phyloP scores from a whole-genome alignment of 1,284 basidiomycete genomes.

The Trichosporon ovoides region DNA sequence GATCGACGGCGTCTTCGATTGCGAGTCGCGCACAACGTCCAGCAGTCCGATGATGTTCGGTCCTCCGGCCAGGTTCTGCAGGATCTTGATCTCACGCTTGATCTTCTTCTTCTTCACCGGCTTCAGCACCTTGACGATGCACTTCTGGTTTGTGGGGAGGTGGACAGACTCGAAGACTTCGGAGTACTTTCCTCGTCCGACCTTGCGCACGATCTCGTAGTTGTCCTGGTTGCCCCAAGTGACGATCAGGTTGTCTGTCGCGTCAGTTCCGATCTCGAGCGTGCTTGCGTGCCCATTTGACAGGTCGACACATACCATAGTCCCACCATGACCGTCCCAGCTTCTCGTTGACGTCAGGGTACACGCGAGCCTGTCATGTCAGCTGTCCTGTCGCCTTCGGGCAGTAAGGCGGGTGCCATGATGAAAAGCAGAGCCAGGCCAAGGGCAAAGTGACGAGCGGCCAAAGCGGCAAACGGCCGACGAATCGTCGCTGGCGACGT shows the following conservation, averaged over 20 bases:
- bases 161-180: conserved; percentile 98
- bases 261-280: neutral
- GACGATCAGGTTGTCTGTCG: conserved; percentile 78
- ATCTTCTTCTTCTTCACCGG: conserved; percentile 99
- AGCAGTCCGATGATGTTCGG: conserved; percentile 80
- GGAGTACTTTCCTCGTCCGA: conserved; percentile 93
- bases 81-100: conserved; percentile 97
- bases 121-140: conserved; percentile 97
- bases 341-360: conserved; percentile 57
- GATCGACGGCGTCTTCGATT: conserved; percentile 92
- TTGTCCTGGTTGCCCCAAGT: conserved; percentile 96
- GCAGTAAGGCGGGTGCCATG: neutral
- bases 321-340: conserved; percentile 58
- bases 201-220: conserved; percentile 96
- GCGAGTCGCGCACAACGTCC: conserved; percentile 86
- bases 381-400: neutral
- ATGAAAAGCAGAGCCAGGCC: neutral
- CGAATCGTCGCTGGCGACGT: too few relatives aligned
- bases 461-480: too few relatives aligned
- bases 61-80: conserved; percentile 93
- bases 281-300: too few relatives aligned
- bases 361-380: conserved; percentile 52
- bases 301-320: conserved; percentile 51
- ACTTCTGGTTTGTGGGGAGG: conserved; percentile 86
- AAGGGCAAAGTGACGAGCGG: neutral